These are phyloP conservation scores for Micractinium conductrix DNA, from an alignment of 139 green algal genomes.

Conservation along the genomic window DNA sequence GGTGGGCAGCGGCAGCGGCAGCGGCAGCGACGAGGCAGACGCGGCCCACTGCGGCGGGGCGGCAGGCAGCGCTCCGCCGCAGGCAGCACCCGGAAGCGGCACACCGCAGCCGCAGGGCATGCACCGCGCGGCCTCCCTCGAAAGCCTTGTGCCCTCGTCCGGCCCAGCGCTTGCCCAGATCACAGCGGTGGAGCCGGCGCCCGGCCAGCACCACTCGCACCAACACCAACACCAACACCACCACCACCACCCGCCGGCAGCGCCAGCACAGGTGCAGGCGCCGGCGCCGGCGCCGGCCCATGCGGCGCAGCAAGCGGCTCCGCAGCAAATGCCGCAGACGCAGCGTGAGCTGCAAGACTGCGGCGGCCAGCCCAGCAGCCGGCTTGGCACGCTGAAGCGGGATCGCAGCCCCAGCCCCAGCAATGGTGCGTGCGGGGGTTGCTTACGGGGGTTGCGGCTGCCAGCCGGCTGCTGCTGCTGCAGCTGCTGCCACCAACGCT, in stretches of 20 bases:
- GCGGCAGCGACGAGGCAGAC: too few relatives aligned
- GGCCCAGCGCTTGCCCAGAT: neutral
- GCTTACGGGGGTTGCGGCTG: neutral
- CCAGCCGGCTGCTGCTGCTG: neutral
- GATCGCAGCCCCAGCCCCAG: conserved; percentile 21
- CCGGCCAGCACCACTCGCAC: neutral
- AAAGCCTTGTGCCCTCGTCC: neutral
- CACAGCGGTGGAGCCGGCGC: neutral
- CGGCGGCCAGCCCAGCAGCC: conserved; percentile 19
- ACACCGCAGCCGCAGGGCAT: neutral
- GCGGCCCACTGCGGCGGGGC: too few relatives aligned
- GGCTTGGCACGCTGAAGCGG: conserved; percentile 20
- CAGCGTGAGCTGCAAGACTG: neutral
- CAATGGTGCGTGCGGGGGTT: neutral
- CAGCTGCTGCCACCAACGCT: too few relatives aligned
- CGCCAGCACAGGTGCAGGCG: neutral
- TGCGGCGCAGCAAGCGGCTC: neutral
- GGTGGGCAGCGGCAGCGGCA: neutral
- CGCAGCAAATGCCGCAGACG: neutral
- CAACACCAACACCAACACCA: neutral
- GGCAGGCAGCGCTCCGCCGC: too few relatives aligned
- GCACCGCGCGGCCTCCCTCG: neutral
- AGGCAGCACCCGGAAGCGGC: neutral
- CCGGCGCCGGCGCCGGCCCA: neutral
- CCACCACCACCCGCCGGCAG: neutral